Evolutionary conservation across 1,284 basidiomycete genomes (phyloP).

Genomic region (Tilletia walkeri): DNA sequence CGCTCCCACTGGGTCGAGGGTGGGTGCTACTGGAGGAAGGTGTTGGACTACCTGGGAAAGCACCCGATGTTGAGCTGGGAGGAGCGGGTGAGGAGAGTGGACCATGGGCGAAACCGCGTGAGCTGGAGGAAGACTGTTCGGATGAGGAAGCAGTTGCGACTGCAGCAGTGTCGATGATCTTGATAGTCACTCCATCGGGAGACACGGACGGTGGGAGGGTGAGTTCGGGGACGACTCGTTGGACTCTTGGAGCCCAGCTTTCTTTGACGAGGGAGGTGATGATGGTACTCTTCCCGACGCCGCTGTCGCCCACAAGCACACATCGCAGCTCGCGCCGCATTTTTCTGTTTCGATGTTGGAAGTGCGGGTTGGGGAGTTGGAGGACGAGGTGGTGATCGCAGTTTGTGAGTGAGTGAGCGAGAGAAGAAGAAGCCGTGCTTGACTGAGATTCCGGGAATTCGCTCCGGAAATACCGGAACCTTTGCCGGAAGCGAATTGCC

Average conservation of each 20-base stretch:
- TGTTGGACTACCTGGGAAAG: neutral
- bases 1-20: neutral
- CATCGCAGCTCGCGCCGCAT: constrained; percentile 89
- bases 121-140: constrained; percentile 67
- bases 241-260: constrained; percentile 80
- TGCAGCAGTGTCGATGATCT: constrained; percentile 49
- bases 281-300: constrained; percentile 56
- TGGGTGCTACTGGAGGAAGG: neutral
- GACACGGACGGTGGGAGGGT: constrained; percentile 51
- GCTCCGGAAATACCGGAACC: no score
- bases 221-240: constrained; percentile 56
- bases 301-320: constrained; percentile 87
- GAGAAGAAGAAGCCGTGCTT: no score
- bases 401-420: neutral
- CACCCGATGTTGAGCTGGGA: constrained; percentile 67
- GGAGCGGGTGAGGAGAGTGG: constrained; percentile 79
- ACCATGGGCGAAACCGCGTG: no score
- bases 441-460: no score
- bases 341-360: neutral
- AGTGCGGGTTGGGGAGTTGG: neutral
- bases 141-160: constrained; percentile 83
- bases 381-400: neutral
- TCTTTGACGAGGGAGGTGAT: constrained; percentile 68
- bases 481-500: no score
- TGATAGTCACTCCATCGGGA: constrained; percentile 51